These are phyloP conservation scores for Citrus glauca DNA, from an alignment of 345 rosid species.

Conservation along the genomic window DNA sequence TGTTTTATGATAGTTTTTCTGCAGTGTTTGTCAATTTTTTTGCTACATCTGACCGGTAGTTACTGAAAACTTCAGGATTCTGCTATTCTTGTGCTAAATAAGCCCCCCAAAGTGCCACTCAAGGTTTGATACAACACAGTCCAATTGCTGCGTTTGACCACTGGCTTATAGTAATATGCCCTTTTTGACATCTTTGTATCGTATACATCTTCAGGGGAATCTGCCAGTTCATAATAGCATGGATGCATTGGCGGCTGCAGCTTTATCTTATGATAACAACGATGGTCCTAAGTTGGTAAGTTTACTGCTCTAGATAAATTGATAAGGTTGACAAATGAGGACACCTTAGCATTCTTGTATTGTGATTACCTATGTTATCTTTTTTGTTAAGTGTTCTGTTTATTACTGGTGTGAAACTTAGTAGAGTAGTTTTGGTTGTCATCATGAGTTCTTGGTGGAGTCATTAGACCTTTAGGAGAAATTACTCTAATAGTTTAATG, in stretches of 20 bases:
- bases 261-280: constrained; percentile 70
- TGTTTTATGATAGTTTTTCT: neutral
- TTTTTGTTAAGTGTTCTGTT: neutral
- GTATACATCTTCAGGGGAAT: constrained; percentile 47
- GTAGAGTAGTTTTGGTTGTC: neutral
- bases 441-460: neutral
- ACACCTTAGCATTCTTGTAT: neutral
- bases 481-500: neutral
- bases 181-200: constrained; percentile 1
- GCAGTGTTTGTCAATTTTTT: neutral
- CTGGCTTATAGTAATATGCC: neutral
- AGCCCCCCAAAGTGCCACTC: constrained; percentile 87
- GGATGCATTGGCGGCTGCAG: constrained; percentile 97
- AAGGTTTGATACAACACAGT: constrained; percentile 44
- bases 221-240: constrained; percentile 88
- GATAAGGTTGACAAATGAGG: neutral
- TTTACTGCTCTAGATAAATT: constrained; percentile 1
- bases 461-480: neutral
- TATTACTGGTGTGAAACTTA: neutral
- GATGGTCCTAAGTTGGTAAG: constrained; percentile 90
- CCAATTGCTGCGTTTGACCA: neutral
- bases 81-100: constrained; percentile 75
- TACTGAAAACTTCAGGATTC: constrained; percentile 51
- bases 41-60: neutral
- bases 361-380: neutral